Percentiles rank a stretch among this genome's conserved stretches.
phyloP scores from a whole-genome alignment of 208 protist species.

The Leishmania martiniquensis region DNA sequence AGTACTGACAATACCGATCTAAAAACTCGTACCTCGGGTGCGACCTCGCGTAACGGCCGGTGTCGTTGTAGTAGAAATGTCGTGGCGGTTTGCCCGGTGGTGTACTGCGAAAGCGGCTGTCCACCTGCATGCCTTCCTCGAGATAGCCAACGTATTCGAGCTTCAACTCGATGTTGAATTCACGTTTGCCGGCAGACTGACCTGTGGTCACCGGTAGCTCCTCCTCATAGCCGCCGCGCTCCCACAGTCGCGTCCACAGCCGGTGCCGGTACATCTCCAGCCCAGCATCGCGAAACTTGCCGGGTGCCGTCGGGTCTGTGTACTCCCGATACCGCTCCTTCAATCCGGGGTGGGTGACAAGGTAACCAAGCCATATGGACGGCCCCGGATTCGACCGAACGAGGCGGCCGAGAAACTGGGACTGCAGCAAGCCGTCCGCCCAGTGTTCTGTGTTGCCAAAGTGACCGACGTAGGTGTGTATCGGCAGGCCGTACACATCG shows the following conservation, averaged over 20 bases:
- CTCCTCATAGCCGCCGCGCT: constrained; percentile 77
- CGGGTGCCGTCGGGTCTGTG: constrained; percentile 39
- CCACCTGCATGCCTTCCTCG: constrained; percentile 33
- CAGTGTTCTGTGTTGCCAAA: constrained; percentile 89
- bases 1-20: constrained; percentile 87
- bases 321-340: constrained; percentile 54
- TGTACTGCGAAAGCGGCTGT: constrained; percentile 55
- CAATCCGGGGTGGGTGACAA: constrained; percentile 73
- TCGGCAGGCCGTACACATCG: constrained; percentile 64
- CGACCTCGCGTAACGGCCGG: constrained; percentile 52
- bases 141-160: constrained; percentile 42
- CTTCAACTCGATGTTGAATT: constrained; percentile 76
- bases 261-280: constrained; percentile 67
- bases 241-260: constrained; percentile 60
- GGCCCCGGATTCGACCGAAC: constrained; percentile 53
- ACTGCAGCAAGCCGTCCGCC: constrained; percentile 86
- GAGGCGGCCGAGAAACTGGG: constrained; percentile 68
- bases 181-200: constrained; percentile 25
- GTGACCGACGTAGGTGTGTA: constrained; percentile 80
- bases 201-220: constrained; percentile 23
- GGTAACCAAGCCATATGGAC: constrained; percentile 81
- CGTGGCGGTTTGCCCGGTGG: constrained; percentile 39
- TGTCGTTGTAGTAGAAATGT: constrained; percentile 74
- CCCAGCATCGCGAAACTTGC: constrained; percentile 67
- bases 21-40: constrained; percentile 83